These are phyloP conservation scores for Pterocarpus macrocarpus DNA, from an alignment of 306 rosid species.

Conservation along the genomic window DNA sequence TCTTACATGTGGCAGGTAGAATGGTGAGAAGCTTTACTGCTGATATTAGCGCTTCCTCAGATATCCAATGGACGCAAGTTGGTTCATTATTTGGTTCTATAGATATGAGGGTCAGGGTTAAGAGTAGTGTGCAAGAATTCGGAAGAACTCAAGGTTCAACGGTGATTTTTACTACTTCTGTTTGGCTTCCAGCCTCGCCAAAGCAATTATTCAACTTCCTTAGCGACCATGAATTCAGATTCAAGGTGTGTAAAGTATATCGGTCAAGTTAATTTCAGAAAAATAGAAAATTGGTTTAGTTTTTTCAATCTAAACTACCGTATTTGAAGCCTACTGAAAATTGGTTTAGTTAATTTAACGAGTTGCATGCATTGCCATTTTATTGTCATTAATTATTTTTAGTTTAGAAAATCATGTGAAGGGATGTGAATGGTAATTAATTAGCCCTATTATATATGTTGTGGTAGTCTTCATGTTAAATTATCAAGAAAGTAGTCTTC, in stretches of 20 bases:
- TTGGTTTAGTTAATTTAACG: neutral
- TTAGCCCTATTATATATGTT: neutral
- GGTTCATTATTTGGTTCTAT: neutral
- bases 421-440: neutral
- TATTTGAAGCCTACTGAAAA: too few species aligned
- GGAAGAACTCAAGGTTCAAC: conserved; percentile 43
- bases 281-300: neutral
- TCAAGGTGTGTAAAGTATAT: conserved; percentile 33
- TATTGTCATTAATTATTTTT: neutral
- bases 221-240: conserved; percentile 28
- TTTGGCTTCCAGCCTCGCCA: conserved; percentile 42
- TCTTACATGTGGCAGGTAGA: conserved; percentile 53
- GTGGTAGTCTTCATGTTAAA: too few species aligned
- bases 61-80: conserved; percentile 45
- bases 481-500: neutral
- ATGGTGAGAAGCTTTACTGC: conserved; percentile 47
- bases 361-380: neutral
- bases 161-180: conserved; percentile 43
- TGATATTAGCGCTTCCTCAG: conserved; percentile 33
- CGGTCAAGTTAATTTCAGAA: too few species aligned
- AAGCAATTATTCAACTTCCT: conserved; percentile 47
- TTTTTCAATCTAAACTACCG: neutral
- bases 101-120: conserved; percentile 28
- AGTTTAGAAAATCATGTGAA: neutral
- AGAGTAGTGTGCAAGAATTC: neutral